Conservation (phyloP, 768 basidiomycete genomes). For the Lanmaoa rubissima region DNA sequence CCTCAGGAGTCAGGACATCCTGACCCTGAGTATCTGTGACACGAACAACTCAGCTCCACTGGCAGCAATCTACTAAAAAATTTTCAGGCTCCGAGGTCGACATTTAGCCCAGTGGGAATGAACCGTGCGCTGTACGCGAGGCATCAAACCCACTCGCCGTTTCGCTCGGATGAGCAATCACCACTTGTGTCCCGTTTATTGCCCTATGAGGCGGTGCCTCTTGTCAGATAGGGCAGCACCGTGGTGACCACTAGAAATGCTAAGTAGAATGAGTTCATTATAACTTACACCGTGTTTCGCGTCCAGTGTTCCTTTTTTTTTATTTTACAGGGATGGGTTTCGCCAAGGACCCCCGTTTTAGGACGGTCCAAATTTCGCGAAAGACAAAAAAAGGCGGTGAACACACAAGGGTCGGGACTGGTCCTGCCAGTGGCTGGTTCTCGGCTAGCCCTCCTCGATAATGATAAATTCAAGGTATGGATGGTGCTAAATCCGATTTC, state of each 20-base stretch:
- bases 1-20: constrained; percentile 14
- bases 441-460: too few species aligned
- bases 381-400: neutral
- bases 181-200: neutral
- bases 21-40: constrained; percentile 18
- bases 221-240: neutral
- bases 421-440: neutral
- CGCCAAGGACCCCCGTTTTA: neutral
- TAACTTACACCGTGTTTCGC: neutral
- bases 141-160: constrained; percentile 8
- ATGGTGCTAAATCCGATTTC: neutral
- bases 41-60: neutral
- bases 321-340: neutral
- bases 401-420: neutral
- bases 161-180: neutral
- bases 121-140: constrained; percentile 10
- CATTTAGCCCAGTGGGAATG: constrained; percentile 2
- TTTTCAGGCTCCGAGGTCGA: neutral
- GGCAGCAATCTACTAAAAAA: neutral
- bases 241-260: neutral
- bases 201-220: neutral
- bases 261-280: neutral
- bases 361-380: neutral
- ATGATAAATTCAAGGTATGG: too few species aligned
- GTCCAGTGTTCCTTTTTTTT: neutral